A percentile compares a stretch with the other conserved stretches of the same genome.
phyloP scores from a whole-genome alignment of 2,329 filamentous ascomycete species.

The Rasamsonia emersonii region DNA sequence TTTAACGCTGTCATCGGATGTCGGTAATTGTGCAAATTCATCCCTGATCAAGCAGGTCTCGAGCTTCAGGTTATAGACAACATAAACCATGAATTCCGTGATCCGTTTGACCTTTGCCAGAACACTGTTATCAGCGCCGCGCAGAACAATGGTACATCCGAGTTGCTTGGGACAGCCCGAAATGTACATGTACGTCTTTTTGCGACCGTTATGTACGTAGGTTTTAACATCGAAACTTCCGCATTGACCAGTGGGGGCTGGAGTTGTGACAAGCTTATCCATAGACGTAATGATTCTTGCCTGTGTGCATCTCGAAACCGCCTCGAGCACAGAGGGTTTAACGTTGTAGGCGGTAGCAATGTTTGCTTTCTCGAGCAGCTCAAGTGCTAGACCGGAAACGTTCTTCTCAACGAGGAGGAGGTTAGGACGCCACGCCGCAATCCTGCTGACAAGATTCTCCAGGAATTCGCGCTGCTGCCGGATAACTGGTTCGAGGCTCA shows the following conservation, averaged over 20 bases:
- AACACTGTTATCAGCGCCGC: constrained; percentile 64
- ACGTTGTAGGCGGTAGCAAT: constrained; percentile 96
- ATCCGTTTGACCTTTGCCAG: constrained; percentile 80
- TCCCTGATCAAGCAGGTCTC: constrained; percentile 92
- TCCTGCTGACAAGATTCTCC: constrained; percentile 82
- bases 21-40: constrained; percentile 77
- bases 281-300: constrained; percentile 90
- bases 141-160: constrained; percentile 87
- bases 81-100: constrained; percentile 98
- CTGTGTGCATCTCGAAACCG: constrained; percentile 84
- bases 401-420: constrained; percentile 87
- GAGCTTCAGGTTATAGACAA: constrained; percentile 93
- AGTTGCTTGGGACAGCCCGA: constrained; percentile 84
- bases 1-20: constrained; percentile 40
- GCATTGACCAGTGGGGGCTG: constrained; percentile 68
- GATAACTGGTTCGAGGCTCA: constrained; percentile 95
- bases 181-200: constrained; percentile 93
- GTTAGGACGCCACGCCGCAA: constrained; percentile 74
- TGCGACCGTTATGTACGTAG: constrained; percentile 73
- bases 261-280: constrained; percentile 75
- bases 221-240: constrained; percentile 92
- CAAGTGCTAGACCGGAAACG: constrained; percentile 81
- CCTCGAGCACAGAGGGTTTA: constrained; percentile 89
- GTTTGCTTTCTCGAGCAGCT: constrained; percentile 77
- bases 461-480: constrained; percentile 93